A percentile compares a stretch with the other conserved stretches of the same genome.
Conservation (phyloP, 2,329 filamentous ascomycete genomes). For the Alternaria conjuncta region DNA sequence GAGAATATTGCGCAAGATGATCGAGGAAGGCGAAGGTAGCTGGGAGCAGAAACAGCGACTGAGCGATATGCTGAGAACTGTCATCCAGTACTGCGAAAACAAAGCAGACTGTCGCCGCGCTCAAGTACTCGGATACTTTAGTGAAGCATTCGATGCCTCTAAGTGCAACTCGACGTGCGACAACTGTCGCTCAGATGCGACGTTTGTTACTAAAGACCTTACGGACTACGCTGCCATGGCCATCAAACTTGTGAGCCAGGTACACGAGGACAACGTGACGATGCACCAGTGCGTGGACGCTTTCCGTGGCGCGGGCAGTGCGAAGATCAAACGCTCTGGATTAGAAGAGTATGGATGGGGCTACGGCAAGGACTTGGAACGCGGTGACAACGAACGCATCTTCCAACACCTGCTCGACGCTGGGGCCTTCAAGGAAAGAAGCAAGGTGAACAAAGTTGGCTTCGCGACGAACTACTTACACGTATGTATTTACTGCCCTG, state of each 20-base stretch:
- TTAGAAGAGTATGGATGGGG: conserved; percentile 65
- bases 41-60: conserved; percentile 83
- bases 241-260: conserved; percentile 68
- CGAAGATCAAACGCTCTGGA: conserved; percentile 62
- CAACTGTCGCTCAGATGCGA: conserved; percentile 78
- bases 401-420: conserved; percentile 78
- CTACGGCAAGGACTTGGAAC: conserved; percentile 71
- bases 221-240: conserved; percentile 75
- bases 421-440: conserved; percentile 74
- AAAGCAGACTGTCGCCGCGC: conserved; percentile 83
- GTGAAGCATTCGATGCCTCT: conserved; percentile 75
- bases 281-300: conserved; percentile 84
- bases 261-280: conserved; percentile 63
- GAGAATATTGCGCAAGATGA: conserved; percentile 76
- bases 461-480: conserved; percentile 78
- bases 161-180: conserved; percentile 82
- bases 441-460: conserved; percentile 66
- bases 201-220: conserved; percentile 77
- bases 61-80: conserved; percentile 80
- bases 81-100: conserved; percentile 90
- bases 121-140: conserved; percentile 93
- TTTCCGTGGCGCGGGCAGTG: conserved; percentile 72
- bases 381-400: conserved; percentile 81
- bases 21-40: conserved; percentile 78
- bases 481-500: conserved; percentile 54